Evolutionary conservation across 192 early-diverging fungal genomes (phyloP), one percentile per base, ranked within the genome.

Genomic region (Entomortierella lignicola): DNA sequence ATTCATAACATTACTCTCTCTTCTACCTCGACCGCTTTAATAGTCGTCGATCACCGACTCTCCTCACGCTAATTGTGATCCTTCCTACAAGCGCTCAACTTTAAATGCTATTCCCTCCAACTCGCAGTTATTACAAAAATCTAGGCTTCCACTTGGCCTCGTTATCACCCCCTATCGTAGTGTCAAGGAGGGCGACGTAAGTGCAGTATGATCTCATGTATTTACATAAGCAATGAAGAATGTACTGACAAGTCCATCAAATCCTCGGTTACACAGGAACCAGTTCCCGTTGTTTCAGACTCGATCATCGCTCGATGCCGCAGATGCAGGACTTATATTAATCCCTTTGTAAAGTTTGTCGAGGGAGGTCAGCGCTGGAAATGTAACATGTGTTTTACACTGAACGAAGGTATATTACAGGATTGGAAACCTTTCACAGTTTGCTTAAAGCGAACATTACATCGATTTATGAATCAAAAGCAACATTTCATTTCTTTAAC

Each of bases 331-430:
- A 93, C 95, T 2, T 99, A 99, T 70, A 95, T 99, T 77, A 98
- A 98, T 65, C 97, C 97, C 37, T 99, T 92, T 84, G 93, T 98
- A 13, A 90, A 90, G 53, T 99, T 98, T 89, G 91, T 95, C 0
- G 97, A 99, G 64, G 95, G 97, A 54, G 97, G 97, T 12, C 92
- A 94, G 42, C 88, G 95, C 37, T 99, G 97, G 97, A 93, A 92
- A 81, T 99, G 97, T 81, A 97, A 97, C 81, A 85, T 98, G 85
- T 99, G 97, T 80, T 92, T 89, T 62, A 84, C 96, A 27, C 87
- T 89, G 29, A 72, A 72, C 11, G 60, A 72, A 72, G 69, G 69
- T 72, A 72, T 3, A 29, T 54, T 26, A 3, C 10, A 4, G 4
- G 8, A 25, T 37, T 18, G 11, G 2, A 26, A 26, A 27, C 18